phyloP scores from a whole-genome alignment of 345 rosid species.

The Eucalyptus fibrosa region DNA sequence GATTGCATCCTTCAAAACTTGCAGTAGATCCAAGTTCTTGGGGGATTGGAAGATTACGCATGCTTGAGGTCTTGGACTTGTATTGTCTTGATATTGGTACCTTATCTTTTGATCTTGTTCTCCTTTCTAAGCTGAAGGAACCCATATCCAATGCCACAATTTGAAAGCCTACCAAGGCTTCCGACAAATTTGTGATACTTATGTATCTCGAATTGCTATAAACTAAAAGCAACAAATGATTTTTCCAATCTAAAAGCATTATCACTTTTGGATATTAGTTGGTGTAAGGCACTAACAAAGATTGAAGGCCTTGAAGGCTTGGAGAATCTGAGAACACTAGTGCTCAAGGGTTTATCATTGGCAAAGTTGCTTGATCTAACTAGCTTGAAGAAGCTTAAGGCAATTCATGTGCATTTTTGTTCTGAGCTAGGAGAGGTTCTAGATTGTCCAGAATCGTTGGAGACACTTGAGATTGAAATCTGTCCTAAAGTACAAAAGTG shows the following conservation, averaged over 20 bases:
- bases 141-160: accelerated
- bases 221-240: not conserved
- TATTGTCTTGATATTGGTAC: accelerated
- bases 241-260: not conserved
- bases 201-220: accelerated
- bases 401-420: accelerated
- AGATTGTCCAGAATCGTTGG: not conserved
- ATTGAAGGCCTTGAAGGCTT: not conserved
- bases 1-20: accelerated
- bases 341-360: accelerated
- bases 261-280: accelerated
- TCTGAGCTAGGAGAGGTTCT: accelerated
- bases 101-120: not conserved
- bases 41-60: not conserved
- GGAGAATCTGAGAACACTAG: not conserved
- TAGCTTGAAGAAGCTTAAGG: not conserved
- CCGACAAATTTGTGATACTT: not conserved
- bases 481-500: not conserved
- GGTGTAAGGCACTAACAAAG: accelerated
- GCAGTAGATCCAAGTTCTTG: not conserved
- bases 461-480: accelerated
- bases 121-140: not conserved
- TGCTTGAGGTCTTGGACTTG: not conserved
- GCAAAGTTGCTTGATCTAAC: not conserved
- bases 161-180: not conserved